phyloP scores from a whole-genome alignment of 1,284 basidiomycete genomes.

The Moniliella sp. region DNA sequence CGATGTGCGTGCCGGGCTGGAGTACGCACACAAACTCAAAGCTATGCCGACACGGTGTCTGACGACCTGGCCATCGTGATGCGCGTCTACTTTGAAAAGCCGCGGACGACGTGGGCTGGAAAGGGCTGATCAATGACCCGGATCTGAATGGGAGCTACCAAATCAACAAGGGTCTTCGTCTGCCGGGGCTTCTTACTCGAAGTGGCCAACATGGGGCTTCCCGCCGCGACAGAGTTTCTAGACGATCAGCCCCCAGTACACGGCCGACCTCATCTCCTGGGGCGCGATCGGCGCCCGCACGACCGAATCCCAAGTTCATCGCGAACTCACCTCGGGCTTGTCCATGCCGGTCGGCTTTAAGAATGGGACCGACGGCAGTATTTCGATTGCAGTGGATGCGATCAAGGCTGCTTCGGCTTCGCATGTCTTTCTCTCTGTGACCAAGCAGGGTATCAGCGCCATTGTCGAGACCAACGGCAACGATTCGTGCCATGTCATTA shows the following conservation, averaged over 20 bases:
- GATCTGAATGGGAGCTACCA: constrained; percentile 60
- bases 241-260: constrained; percentile 75
- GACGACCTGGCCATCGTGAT: constrained; percentile 83
- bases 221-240: constrained; percentile 35
- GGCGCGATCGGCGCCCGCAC: constrained; percentile 59
- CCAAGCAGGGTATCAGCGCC: constrained; percentile 50
- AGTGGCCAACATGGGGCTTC: constrained; percentile 37
- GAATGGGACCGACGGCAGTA: constrained; percentile 37
- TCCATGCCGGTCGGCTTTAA: constrained; percentile 69
- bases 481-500: constrained; percentile 30
- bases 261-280: constrained; percentile 85
- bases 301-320: constrained; percentile 87
- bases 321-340: constrained; percentile 56
- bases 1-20: constrained; percentile 4
- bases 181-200: constrained; percentile 56
- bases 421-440: constrained; percentile 94
- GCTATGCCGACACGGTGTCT: constrained; percentile 57
- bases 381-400: constrained; percentile 58
- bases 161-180: constrained; percentile 87
- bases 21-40: constrained; percentile 46
- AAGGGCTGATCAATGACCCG: constrained; percentile 85
- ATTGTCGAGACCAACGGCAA: constrained; percentile 33
- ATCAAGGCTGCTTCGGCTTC: constrained; percentile 78
- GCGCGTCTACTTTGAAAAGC: constrained; percentile 37
- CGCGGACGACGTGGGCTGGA: constrained; percentile 89